These are phyloP conservation scores for Erucastrum elatum DNA, from an alignment of 345 rosid genomes.

Conservation along the genomic window DNA sequence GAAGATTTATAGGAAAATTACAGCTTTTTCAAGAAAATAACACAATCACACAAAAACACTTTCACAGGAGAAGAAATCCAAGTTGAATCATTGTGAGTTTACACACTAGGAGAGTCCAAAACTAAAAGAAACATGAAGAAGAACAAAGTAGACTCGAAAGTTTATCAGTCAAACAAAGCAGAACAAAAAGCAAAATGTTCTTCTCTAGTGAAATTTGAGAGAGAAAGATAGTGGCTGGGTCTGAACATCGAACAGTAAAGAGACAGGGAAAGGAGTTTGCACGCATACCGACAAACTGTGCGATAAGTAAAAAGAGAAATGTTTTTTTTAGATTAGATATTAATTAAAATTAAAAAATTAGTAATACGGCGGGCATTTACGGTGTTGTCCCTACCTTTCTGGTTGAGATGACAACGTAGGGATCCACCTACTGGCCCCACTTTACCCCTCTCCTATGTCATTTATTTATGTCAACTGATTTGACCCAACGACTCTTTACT, in stretches of 20 bases:
- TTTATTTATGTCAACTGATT: slow-evolving; percentile 24
- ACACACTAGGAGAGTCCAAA: neutral
- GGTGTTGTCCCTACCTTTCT: slow-evolving; percentile 44
- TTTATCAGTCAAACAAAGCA: slow-evolving; percentile 12
- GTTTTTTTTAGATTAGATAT: neutral
- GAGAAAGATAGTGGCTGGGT: slow-evolving; percentile 13
- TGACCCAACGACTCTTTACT: slow-evolving; percentile 16
- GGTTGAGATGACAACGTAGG: slow-evolving; percentile 46
- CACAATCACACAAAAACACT: slow-evolving; percentile 4
- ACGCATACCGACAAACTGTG: slow-evolving; percentile 78
- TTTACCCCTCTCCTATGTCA: slow-evolving; percentile 4
- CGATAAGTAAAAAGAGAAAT: slow-evolving; percentile 36
- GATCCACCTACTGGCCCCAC: slow-evolving; percentile 13
- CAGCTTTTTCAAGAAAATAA: neutral
- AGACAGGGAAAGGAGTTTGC: slow-evolving; percentile 45
- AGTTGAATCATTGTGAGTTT: slow-evolving; percentile 8
- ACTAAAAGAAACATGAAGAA: neutral
- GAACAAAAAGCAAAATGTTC: too few species aligned
- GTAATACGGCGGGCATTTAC: slow-evolving; percentile 48
- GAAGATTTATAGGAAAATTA: slow-evolving; percentile 28
- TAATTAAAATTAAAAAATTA: neutral
- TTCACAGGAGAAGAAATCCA: neutral
- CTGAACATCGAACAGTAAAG: slow-evolving; percentile 42
- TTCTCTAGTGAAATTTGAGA: neutral
- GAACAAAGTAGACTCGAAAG: neutral